A percentile compares a stretch with the other conserved stretches of the same genome.
These are phyloP conservation scores for Fusarium lyarnte DNA, from an alignment of 2,329 filamentous ascomycete genomes.

Conservation along the genomic window DNA sequence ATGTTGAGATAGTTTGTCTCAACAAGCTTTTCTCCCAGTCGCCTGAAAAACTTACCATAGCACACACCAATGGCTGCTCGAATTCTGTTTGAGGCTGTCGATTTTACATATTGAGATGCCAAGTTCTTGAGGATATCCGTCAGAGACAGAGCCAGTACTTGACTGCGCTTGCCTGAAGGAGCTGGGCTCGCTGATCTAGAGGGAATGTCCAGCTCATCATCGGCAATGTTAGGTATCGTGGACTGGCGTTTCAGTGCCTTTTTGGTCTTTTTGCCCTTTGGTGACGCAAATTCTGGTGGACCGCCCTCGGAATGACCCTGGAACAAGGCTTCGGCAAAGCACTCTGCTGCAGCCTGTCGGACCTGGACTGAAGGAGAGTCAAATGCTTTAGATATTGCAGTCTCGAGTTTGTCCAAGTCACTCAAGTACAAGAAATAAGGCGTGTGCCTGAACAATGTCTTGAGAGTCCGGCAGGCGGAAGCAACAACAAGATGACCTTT, in stretches of 20 bases:
- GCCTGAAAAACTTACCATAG: slow-evolving; percentile 82
- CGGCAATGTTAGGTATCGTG: slow-evolving; percentile 67
- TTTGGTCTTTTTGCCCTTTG: slow-evolving; percentile 77
- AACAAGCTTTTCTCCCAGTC: slow-evolving; percentile 82
- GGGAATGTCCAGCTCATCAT: slow-evolving; percentile 78
- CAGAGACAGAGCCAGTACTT: slow-evolving; percentile 78
- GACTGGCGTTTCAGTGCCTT: slow-evolving; percentile 65
- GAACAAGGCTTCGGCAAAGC: slow-evolving; percentile 83
- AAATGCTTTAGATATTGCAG: slow-evolving; percentile 83
- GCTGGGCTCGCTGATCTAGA: slow-evolving; percentile 78
- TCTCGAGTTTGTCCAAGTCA: slow-evolving; percentile 91
- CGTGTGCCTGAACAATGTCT: slow-evolving; percentile 76
- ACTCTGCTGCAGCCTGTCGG: slow-evolving; percentile 86
- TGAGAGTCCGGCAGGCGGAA: slow-evolving; percentile 81
- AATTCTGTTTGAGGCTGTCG: slow-evolving; percentile 80
- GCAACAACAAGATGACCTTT: slow-evolving; percentile 85
- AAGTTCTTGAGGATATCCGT: slow-evolving; percentile 81
- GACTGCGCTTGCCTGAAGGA: slow-evolving; percentile 72
- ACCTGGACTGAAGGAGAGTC: slow-evolving; percentile 81
- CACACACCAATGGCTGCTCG: slow-evolving; percentile 87
- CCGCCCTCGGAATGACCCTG: slow-evolving; percentile 73
- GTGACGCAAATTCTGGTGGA: slow-evolving; percentile 57
- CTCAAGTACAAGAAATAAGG: slow-evolving; percentile 85
- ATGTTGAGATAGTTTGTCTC: slow-evolving; percentile 85
- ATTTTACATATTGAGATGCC: slow-evolving; percentile 81